Percentiles rank a stretch among this genome's conserved stretches.
Evolutionary conservation across 495 filamentous ascomycete species (phyloP).

Genomic region (Trichoderma asperelloides): DNA sequence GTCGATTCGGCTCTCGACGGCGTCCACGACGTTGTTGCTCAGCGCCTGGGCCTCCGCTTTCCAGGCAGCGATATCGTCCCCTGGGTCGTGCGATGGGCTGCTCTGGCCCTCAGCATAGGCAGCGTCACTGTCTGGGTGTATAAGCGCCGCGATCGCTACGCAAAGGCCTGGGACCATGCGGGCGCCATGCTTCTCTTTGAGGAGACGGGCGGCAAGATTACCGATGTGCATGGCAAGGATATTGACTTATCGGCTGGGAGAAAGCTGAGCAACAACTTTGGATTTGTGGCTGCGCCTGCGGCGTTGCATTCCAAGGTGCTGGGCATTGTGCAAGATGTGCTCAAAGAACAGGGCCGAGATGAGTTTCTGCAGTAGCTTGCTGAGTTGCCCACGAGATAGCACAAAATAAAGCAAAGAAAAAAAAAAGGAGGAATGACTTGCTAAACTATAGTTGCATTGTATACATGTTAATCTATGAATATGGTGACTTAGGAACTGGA

Average conservation of each 20-base stretch:
- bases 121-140: constrained; percentile 58
- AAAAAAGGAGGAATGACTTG: neutral
- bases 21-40: constrained; percentile 39
- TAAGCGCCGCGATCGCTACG: constrained; percentile 36
- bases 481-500: too few relatives aligned
- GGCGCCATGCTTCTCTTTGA: constrained; percentile 59
- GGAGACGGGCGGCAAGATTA: constrained; percentile 55
- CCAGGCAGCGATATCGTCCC: constrained; percentile 50
- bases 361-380: constrained; percentile 16
- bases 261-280: constrained; percentile 37
- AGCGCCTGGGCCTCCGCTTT: constrained; percentile 36
- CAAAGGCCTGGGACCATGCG: constrained; percentile 67
- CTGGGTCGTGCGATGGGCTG: constrained; percentile 56
- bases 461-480: too few relatives aligned
- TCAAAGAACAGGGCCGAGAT: constrained; percentile 25
- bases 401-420: neutral
- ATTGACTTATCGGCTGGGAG: constrained; percentile 38
- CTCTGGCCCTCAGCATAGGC: constrained; percentile 48
- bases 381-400: neutral
- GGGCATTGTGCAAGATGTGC: constrained; percentile 20
- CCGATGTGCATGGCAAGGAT: constrained; percentile 49
- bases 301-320: constrained; percentile 28
- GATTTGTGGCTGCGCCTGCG: constrained; percentile 38
- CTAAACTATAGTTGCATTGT: too few relatives aligned
- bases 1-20: constrained; percentile 33